phyloP scores from a whole-genome alignment of 2,329 filamentous ascomycete species.

The Seiridium unicorne region DNA sequence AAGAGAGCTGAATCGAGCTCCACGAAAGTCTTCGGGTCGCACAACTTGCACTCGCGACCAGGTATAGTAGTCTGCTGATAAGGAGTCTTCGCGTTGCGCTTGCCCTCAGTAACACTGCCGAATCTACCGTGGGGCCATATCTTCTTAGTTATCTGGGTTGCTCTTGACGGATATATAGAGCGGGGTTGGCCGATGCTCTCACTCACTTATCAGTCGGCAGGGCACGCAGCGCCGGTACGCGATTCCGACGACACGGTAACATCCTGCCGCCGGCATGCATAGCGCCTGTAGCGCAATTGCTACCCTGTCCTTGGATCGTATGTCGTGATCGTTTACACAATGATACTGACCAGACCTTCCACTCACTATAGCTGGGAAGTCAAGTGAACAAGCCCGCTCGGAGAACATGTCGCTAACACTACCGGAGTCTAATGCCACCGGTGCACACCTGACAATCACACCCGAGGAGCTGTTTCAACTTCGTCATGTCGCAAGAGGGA shows the following conservation, averaged over 20 bases:
- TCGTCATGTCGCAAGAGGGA: constrained; percentile 11
- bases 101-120: not conserved
- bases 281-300: not conserved
- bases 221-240: not conserved
- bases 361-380: too few species aligned
- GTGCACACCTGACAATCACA: constrained; percentile 17
- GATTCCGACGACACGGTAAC: not conserved
- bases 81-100: not conserved
- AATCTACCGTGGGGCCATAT: not conserved
- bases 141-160: too few species aligned
- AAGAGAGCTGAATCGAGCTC: not conserved
- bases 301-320: not conserved
- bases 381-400: too few species aligned
- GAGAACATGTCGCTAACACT: not conserved
- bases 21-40: not conserved
- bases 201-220: not conserved
- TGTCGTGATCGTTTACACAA: too few species aligned
- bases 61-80: not conserved
- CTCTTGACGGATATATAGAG: not conserved
- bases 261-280: not conserved
- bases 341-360: too few species aligned
- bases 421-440: constrained; percentile 10
- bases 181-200: not conserved
- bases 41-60: not conserved
- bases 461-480: constrained; percentile 17